A percentile compares a stretch with the other conserved stretches of the same genome.
Conservation (phyloP, 202 grass and related monocot genomes). For the Musa balbisiana region DNA sequence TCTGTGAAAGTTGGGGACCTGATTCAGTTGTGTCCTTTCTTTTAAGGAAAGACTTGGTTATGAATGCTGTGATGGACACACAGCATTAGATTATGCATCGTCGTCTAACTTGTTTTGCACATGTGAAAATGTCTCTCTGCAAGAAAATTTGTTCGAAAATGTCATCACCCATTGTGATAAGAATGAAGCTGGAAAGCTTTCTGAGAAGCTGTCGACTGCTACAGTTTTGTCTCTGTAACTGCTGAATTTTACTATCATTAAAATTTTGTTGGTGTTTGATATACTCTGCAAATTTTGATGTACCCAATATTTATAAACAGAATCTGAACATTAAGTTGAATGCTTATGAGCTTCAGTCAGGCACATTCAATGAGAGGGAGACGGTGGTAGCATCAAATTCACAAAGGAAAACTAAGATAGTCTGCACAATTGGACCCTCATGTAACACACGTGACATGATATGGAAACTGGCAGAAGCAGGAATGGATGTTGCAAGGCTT, state of each 20-base stretch:
- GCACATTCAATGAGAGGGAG: neutral
- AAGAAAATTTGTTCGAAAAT: neutral
- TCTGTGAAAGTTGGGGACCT: no score
- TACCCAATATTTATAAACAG: neutral
- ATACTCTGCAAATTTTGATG: neutral
- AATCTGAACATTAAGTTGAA: neutral
- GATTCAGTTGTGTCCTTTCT: no score
- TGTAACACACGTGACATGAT: conserved; percentile 83
- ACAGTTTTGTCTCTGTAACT: no score
- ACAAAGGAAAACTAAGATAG: conserved; percentile 88
- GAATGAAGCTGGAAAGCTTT: no score
- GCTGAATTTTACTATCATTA: no score
- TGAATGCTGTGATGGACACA: no score
- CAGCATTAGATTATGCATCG: neutral
- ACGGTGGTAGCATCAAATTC: conserved; percentile 9
- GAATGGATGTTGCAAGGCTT: conserved; percentile 82
- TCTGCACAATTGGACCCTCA: conserved; percentile 88
- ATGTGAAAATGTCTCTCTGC: neutral
- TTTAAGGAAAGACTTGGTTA: no score
- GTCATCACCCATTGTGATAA: neutral
- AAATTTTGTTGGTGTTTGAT: neutral
- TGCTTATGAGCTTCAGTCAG: conserved; percentile 27
- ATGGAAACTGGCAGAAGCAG: conserved; percentile 85
- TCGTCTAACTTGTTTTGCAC: neutral
- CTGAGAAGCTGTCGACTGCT: no score